Evolutionary conservation across 2,329 filamentous ascomycete species (phyloP).

Genomic region (Atkinsonella hypoxylon): DNA sequence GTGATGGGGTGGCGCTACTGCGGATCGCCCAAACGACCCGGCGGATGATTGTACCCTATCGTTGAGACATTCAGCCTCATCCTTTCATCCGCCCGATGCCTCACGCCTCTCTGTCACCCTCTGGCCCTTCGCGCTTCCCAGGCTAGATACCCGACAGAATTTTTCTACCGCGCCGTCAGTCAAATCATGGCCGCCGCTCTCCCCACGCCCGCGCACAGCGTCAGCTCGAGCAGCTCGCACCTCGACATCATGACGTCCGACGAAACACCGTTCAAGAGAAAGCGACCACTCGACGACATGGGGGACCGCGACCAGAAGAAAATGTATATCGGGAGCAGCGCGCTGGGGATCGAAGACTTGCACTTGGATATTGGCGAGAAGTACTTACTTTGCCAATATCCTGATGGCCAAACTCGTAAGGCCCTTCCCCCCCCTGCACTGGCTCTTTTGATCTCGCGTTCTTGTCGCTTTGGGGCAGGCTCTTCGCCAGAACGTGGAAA

Average conservation of each 20-base stretch:
- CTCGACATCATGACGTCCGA: constrained; percentile 36
- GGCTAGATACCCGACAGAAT: constrained; percentile 39
- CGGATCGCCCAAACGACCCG: neutral
- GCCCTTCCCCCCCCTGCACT: constrained; percentile 40
- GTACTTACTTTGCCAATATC: constrained; percentile 47
- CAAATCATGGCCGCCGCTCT: constrained; percentile 37
- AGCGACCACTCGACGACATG: constrained; percentile 43
- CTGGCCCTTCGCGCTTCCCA: constrained; percentile 40
- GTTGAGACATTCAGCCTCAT: constrained; percentile 36
- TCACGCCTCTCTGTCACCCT: constrained; percentile 50
- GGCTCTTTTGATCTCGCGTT: constrained; percentile 17
- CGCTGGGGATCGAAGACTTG: constrained; percentile 50
- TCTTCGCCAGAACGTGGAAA: constrained; percentile 11
- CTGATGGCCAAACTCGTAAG: constrained; percentile 42
- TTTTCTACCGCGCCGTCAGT: constrained; percentile 32
- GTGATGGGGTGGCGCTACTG: neutral
- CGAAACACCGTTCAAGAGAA: constrained; percentile 48
- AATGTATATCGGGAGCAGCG: constrained; percentile 48
- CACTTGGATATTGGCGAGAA: constrained; percentile 55
- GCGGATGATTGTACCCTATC: constrained; percentile 8
- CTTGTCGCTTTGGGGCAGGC: constrained; percentile 10
- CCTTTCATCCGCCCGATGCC: constrained; percentile 54
- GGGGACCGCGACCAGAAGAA: constrained; percentile 50
- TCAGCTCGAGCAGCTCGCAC: constrained; percentile 41
- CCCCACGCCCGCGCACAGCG: constrained; percentile 51